These are phyloP conservation scores for Ceratobasidium sp. DNA, from an alignment of 1,284 basidiomycete species.

Conservation along the genomic window DNA sequence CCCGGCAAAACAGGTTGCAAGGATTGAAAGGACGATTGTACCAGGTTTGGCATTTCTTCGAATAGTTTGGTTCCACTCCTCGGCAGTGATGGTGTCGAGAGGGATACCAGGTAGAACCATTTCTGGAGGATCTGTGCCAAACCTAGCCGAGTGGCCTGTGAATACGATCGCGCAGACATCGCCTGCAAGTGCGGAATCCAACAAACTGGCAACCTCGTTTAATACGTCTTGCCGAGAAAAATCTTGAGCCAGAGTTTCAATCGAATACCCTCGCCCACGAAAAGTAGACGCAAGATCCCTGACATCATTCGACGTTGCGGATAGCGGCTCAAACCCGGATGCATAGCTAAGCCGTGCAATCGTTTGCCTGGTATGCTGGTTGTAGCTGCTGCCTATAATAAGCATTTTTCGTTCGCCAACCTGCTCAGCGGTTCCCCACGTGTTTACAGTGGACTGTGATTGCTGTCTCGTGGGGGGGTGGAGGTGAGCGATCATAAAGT, in stretches of 20 bases:
- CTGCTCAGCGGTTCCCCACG: slow-evolving; percentile 10
- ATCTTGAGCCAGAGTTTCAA: slow-evolving; percentile 1
- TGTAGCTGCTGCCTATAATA: slow-evolving; percentile 29
- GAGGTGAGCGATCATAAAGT: neutral
- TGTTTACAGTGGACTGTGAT: neutral
- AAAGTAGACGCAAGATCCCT: slow-evolving; percentile 15
- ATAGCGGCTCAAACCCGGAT: neutral
- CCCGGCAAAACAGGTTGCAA: slow-evolving; percentile 28
- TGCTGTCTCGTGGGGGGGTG: neutral
- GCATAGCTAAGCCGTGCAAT: too few species aligned
- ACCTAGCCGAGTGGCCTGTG: slow-evolving; percentile 14
- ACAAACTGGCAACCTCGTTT: neutral
- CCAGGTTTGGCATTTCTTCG: slow-evolving; percentile 8
- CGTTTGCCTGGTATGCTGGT: neutral
- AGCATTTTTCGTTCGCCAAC: slow-evolving; percentile 19
- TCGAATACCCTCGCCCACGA: neutral
- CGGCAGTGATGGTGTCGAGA: neutral
- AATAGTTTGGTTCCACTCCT: slow-evolving; percentile 5
- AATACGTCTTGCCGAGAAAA: neutral
- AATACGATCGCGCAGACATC: slow-evolving; percentile 31
- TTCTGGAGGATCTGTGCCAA: neutral
- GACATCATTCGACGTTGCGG: neutral
- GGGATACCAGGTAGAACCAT: neutral
- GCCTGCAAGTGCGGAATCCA: slow-evolving; percentile 10
- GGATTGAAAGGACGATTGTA: slow-evolving; percentile 22